These are phyloP conservation scores for Noccaea caerulescens DNA, from an alignment of 345 rosid species.

Conservation along the genomic window DNA sequence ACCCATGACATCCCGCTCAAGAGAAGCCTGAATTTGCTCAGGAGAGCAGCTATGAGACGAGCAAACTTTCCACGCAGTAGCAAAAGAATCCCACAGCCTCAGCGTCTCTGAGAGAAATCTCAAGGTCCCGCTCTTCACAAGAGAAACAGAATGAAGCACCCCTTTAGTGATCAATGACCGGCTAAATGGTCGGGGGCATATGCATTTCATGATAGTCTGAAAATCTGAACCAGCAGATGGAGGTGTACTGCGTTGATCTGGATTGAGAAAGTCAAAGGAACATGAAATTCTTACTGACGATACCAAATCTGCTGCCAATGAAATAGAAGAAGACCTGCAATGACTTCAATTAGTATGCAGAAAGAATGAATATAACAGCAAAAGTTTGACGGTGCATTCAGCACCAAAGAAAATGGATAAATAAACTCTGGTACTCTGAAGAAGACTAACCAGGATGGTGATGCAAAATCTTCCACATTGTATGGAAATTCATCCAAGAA, in stretches of 20 bases:
- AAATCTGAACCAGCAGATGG: slow-evolving; percentile 52
- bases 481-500: slow-evolving; percentile 86
- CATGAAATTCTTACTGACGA: slow-evolving; percentile 55
- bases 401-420: slow-evolving; percentile 13
- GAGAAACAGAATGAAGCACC: slow-evolving; percentile 77
- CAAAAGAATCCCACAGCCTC: slow-evolving; percentile 68
- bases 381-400: not conserved
- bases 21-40: slow-evolving; percentile 49
- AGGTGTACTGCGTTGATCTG: slow-evolving; percentile 47
- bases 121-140: slow-evolving; percentile 84
- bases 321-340: slow-evolving; percentile 83
- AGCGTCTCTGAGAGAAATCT: slow-evolving; percentile 79
- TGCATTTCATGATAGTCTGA: slow-evolving; percentile 67
- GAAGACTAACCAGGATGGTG: slow-evolving; percentile 78
- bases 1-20: slow-evolving; percentile 66
- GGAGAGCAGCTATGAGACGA: slow-evolving; percentile 42
- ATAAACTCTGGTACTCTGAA: slow-evolving; percentile 24
- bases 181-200: slow-evolving; percentile 74
- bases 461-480: slow-evolving; percentile 79
- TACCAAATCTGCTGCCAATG: slow-evolving; percentile 79
- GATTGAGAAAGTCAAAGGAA: slow-evolving; percentile 65
- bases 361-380: slow-evolving; percentile 22
- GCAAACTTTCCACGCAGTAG: slow-evolving; percentile 46
- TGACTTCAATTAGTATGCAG: slow-evolving; percentile 49
- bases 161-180: slow-evolving; percentile 80